Conservation (phyloP, 805 yeast genomes). For the Priceomyces melissophilus region DNA sequence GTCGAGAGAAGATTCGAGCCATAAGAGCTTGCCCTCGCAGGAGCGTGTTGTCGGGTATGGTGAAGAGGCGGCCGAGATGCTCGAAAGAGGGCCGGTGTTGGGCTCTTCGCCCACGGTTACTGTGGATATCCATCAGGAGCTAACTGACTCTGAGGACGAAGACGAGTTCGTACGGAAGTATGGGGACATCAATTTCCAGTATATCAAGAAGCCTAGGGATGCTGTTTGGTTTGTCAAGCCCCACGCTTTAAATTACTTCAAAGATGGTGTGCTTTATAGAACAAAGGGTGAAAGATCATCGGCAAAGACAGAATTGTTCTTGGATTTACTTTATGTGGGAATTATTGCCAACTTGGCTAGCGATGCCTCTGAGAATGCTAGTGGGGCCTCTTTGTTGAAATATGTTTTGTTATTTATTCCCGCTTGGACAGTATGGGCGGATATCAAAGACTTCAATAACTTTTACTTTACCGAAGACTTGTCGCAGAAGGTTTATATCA, state of each 20-base stretch:
- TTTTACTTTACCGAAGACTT: constrained; percentile 61
- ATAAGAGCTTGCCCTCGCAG: not conserved
- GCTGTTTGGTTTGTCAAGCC: constrained; percentile 46
- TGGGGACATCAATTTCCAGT: constrained; percentile 47
- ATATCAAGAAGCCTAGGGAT: constrained; percentile 42
- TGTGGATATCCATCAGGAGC: constrained; percentile 3
- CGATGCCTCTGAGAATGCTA: constrained; percentile 47
- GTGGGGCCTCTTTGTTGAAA: constrained; percentile 43
- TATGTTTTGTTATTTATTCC: constrained; percentile 53
- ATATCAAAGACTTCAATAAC: constrained; percentile 60
- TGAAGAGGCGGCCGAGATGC: not conserved
- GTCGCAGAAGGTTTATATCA: constrained; percentile 47
- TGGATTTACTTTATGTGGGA: constrained; percentile 64
- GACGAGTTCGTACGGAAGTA: constrained; percentile 45
- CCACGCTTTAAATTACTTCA: constrained; percentile 58
- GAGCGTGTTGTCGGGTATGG: not conserved
- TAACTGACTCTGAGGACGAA: constrained; percentile 32
- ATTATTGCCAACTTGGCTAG: constrained; percentile 59
- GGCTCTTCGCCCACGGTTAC: not conserved
- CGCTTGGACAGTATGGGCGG: constrained; percentile 65
- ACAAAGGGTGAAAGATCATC: constrained; percentile 55
- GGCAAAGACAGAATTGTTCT: constrained; percentile 52
- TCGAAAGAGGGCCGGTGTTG: not conserved
- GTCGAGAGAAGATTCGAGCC: no score
- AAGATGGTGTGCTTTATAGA: constrained; percentile 52